Evolutionary conservation across 768 basidiomycete genomes (phyloP), one percentile per base, ranked within the genome.

Genomic region (Cytidiella melzeri): DNA sequence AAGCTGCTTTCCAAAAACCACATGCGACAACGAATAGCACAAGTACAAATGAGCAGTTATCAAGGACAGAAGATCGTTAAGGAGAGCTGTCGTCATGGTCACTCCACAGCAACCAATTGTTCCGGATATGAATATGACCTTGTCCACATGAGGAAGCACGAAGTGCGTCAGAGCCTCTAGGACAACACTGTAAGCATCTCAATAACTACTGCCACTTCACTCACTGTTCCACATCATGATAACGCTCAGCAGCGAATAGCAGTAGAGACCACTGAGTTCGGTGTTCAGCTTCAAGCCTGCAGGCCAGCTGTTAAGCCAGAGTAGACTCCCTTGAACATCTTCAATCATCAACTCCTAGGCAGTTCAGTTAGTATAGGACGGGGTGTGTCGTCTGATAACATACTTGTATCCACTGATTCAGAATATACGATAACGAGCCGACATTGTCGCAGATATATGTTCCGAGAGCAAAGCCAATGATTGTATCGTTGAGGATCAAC

Each of bases 251-350:
- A 96, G 83, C 0, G 77, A 73, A 50, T 81, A 75, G n/a, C 84
- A 80, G 59, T 91, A 87, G 62, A 96, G 87, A 21, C 74, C 71
- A 57, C 91, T 90, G n/a, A 99, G 75, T 57, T 97, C 90, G 0
- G 91, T 90, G 60, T 98, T 98, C 45, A 99, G 81, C 66, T 99
- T 99, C 36, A 99, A 69, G 1, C 96, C 95, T 1, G 84, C 92
- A 0, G 95, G 95, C 95, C 95, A 98, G 52, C 87, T 81, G 63
- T 96, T 87, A 11, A 99, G 74, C 94, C 93, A 97, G 1, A 73
- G 57, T 2, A 97, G 71, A 0, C 75, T 71, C 13, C 69, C 67
- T 38, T 77, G 74, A 7, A 86, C 62, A 40, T 47, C 38, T n/a
- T 47, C 50, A 19, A 49, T 26, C 7, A 50, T 21, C 1, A 51